Evolutionary conservation across 805 yeast genomes (phyloP), one percentile per base, ranked within the genome.

Genomic region (Candida lessepsii): DNA sequence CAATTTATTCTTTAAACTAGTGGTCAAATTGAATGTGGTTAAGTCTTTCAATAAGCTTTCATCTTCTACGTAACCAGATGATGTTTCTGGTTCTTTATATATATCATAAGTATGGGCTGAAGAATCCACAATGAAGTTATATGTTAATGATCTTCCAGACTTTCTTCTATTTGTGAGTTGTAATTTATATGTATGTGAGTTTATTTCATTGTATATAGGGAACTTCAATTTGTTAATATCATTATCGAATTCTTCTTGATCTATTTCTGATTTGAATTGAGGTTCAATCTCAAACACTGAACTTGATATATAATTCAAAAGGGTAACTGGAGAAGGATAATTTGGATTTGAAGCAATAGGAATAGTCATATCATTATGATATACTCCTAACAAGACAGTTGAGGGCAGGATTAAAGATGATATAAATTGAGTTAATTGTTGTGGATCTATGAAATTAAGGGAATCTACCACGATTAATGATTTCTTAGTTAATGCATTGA

Each of bases 1-100:
- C 33, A 71, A 55, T 46, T 76, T 81, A 56, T 93, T 97, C 51
- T 78, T 83, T 3, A 76, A 76, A 6, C 81, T 83, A 0, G 95
- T 85, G 6, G 80, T 71, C 40, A 91, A 67, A 50, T 90, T 90
- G 68, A 91, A 91, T 0, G 99, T 93, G 0, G 98, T 87, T 51
- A 93, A 69, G 27, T 73, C 86, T 46, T 81, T 76, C 35, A 91
- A 65, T 41, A 83, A 53, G 11, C 73, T 73, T 27, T 75, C 77
- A 11, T 76, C 80, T 23, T 78, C 77, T 7, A 36, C 38, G n/a
- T 18, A 14, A 9, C 15, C 33, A 9, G 15, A 9, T 3, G 37
- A 15, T 3, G 32, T n/a, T 16, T 58, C 63, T 7, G 51, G 53
- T 1, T 48, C 55, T 34, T 53, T 48, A 35, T 44, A 57, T 2